Base-by-base conservation (phyloP, 1,139 yeast species). In the Saccharomyces uvarum region DNA sequence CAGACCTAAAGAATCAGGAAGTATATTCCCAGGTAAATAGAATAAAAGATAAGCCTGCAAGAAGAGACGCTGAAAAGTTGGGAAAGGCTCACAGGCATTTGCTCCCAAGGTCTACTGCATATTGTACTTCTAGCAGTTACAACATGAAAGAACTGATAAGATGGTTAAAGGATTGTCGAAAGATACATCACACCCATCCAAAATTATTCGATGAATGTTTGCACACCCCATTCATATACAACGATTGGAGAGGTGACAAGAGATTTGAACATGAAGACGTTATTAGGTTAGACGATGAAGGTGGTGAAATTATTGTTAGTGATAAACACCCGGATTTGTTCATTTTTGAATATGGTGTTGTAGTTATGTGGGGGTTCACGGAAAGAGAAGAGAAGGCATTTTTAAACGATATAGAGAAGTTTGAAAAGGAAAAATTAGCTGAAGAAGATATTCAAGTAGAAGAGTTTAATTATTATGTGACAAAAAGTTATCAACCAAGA, bases 351-450 rank as follows among this genome's bases (percentile, higher is more conserved):
- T 91, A 91, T 69, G 99, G 99, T 28, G 98, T 91, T 14, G 83
- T 89, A 21, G 95, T 93, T 1, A 75, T 91, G 77, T 93, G 99
- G 99, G 98, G 99, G 1, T 93, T 88, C 66, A 81, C 91, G 1
- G 78, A 81, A 55, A 79, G 83, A 54, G 97, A 93, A 70, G 98
- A 93, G 68, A 81, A 82, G 61, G 83, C 91, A 53, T 88, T 93
- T 63, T 73, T 93, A 56, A 81, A 80, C 52, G 97, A 91, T 64
- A 73, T 93, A 61, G 96, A 93, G 26, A 81, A 82, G 60, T 93
- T 90, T 71, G 98, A 93, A 70, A 84, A 81, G 66, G 99, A 93
- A 67, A 93, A 93, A 69, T 77, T 93, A 51, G 86, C 96, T 0
- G 83, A 81, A 53, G 97, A 90, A 69, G 98, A 93, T 70, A 85